Evolutionary conservation across 2,329 filamentous ascomycete genomes (phyloP).

Genomic region (Ampelomyces quisqualis): DNA sequence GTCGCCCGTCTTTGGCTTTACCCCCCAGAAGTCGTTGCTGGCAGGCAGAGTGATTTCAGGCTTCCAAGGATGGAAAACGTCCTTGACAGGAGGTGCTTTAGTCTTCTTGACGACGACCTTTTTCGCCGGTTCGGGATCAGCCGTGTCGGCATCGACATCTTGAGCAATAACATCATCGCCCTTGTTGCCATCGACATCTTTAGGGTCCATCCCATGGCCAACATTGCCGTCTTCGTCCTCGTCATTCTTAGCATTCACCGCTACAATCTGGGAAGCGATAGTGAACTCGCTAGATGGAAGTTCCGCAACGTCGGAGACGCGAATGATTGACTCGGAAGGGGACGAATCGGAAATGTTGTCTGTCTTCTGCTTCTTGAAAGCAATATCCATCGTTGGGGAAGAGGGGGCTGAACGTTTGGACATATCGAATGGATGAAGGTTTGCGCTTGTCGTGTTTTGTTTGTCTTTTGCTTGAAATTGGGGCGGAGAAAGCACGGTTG

Average conservation of each 20-base stretch:
- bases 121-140: background rate
- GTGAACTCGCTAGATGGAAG: too few relatives aligned
- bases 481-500: too few relatives aligned
- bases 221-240: too few relatives aligned
- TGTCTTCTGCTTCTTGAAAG: constrained; percentile 10
- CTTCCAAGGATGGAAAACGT: constrained; percentile 7
- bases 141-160: background rate
- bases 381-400: background rate
- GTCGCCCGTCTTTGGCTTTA: constrained; percentile 17
- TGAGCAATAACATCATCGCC: too few relatives aligned
- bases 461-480: too few relatives aligned
- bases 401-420: constrained; percentile 8
- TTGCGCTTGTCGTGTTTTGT: too few relatives aligned
- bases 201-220: too few relatives aligned
- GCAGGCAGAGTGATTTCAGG: background rate
- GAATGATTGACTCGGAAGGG: too few relatives aligned
- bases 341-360: background rate
- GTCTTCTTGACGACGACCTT: background rate
- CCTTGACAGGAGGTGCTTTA: constrained; percentile 8
- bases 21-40: constrained; percentile 20
- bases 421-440: constrained; percentile 6
- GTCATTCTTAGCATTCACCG: too few relatives aligned
- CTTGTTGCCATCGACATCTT: background rate
- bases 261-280: too few relatives aligned
- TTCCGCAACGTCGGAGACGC: too few relatives aligned